phyloP scores from a whole-genome alignment of 306 rosid genomes.

The Corylus avellana region DNA sequence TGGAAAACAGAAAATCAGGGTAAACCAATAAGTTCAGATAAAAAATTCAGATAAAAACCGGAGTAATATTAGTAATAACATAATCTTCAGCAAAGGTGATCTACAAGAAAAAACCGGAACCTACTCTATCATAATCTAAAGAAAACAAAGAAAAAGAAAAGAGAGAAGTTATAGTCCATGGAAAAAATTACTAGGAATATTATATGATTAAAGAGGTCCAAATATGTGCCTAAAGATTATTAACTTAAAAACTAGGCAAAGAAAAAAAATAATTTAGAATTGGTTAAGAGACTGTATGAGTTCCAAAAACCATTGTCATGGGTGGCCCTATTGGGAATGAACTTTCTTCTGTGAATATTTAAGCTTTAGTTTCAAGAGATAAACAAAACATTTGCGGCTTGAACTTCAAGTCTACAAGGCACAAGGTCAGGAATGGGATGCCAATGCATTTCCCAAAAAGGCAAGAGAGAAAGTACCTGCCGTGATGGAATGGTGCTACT shows the following conservation, averaged over 20 bases:
- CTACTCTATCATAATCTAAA: not conserved
- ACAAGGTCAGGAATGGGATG: slow-evolving; percentile 11
- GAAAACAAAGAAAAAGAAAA: not conserved
- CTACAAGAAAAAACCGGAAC: not conserved
- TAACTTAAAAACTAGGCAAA: not conserved
- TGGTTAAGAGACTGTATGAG: no score
- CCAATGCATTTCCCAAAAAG: slow-evolving; percentile 23
- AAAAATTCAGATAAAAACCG: not conserved
- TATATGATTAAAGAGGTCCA: not conserved
- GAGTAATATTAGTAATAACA: not conserved
- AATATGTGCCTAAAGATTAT: not conserved
- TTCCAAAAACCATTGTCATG: no score
- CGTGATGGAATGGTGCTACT: slow-evolving; percentile 74
- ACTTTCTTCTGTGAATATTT: not conserved
- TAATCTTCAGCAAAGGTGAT: not conserved
- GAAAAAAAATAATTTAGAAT: no score
- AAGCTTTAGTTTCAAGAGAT: not conserved
- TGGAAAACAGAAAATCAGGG: not conserved
- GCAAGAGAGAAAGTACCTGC: slow-evolving; percentile 52
- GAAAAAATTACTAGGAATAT: not conserved
- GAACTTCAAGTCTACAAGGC: slow-evolving; percentile 5
- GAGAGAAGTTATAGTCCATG: not conserved
- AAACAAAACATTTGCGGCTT: not conserved
- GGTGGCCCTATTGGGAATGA: no score
- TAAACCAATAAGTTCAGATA: not conserved